phyloP scores from a whole-genome alignment of 163 green algal genomes.

The Coccomyxa subellipsoidea region DNA sequence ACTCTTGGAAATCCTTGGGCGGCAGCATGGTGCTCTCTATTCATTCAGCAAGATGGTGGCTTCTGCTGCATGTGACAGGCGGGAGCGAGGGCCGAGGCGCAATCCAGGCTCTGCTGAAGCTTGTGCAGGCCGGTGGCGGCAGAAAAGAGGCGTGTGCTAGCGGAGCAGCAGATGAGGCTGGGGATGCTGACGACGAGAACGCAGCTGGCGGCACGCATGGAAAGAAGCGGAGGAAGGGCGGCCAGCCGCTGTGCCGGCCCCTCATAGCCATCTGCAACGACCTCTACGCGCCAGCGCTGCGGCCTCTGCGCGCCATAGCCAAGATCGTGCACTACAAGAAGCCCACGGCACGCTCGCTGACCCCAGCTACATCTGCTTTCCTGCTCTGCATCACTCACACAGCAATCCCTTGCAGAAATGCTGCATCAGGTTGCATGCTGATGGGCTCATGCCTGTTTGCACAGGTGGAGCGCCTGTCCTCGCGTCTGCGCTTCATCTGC shows the following conservation, averaged over 20 bases:
- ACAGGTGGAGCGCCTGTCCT: slow-evolving; percentile 56
- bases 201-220: slow-evolving; percentile 9
- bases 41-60: too few species aligned
- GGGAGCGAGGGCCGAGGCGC: slow-evolving; percentile 31
- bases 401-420: not conserved
- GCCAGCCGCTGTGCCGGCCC: slow-evolving; percentile 60
- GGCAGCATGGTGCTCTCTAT: too few species aligned
- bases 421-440: not conserved
- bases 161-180: not conserved
- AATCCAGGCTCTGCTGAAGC: slow-evolving; percentile 77
- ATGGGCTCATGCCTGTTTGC: not conserved
- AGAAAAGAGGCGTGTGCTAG: not conserved
- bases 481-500: slow-evolving; percentile 50
- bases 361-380: not conserved
- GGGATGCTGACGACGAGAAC: not conserved
- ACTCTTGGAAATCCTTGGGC: too few species aligned
- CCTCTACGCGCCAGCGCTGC: slow-evolving; percentile 83
- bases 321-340: slow-evolving; percentile 68
- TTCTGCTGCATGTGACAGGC: not conserved
- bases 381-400: not conserved
- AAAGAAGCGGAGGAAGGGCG: slow-evolving; percentile 24
- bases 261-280: slow-evolving; percentile 98
- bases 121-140: slow-evolving; percentile 50
- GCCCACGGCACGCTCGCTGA: slow-evolving; percentile 17
- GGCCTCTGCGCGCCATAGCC: slow-evolving; percentile 79